Base-by-base conservation (phyloP, 1,284 basidiomycete species). In the Tilletia setariae region DNA sequence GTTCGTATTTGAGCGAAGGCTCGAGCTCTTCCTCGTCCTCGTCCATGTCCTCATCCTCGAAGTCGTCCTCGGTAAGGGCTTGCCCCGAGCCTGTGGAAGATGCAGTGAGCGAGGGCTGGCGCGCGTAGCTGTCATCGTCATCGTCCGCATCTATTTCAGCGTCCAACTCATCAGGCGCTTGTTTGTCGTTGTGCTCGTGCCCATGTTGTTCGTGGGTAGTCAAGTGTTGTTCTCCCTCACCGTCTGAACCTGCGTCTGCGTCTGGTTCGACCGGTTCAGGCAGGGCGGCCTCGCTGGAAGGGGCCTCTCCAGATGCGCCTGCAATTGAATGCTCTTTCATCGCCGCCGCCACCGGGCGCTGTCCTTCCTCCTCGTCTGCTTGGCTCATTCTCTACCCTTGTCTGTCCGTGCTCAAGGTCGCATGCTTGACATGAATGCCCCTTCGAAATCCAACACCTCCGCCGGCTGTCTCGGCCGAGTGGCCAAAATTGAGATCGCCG, bases 1-100 rank as follows among this genome's bases (percentile, higher is more conserved):
- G 87, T 73, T 91, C 89, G 81, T 98, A 98, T 82, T 98, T 98
- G 78, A 98, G 87, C 0, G 91, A 87, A 8, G 77, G 79, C 68
- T 82, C 80, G 3, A 68, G 16, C 28, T 73, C 74, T 11, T 72
- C 72, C 0, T 69, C 67, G 7, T 67, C 66, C 15, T 62, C 69
- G 2, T 65, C 64, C n/a, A 66, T 68, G n/a, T 66, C 65, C 19
- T 65, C 71, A 6, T 49, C 43, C 28, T 40, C 25, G 1, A 30
- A 25, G 56, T 61, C 56, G 28, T 61, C 56, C 56, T 61, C 56
- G 15, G 15, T 35, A 9, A 61, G 30, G 35, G n/a, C 56, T 30
- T 61, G 28, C 6, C 28, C 56, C n/a, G 56, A 61, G 56, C 56
- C 32, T 11, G 35, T 40, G n/a, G 56, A 61, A 1, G 56, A 35